Evolutionary conservation across 2,329 filamentous ascomycete genomes (phyloP).

Genomic region (Ambrosiella cleistominuta): DNA sequence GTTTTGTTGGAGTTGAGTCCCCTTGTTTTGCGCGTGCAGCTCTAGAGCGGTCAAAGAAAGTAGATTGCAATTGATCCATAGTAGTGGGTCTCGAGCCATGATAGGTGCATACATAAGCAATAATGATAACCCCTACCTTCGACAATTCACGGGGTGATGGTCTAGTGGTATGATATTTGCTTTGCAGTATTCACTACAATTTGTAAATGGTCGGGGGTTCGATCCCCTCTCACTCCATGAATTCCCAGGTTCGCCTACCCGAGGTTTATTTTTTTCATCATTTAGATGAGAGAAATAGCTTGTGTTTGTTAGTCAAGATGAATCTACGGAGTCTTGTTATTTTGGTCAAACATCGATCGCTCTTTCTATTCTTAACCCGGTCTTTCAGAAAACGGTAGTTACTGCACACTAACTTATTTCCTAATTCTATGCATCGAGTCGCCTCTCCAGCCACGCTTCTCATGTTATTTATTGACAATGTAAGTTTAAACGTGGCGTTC

Average conservation of each 20-base stretch:
- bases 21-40: background rate
- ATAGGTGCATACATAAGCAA: background rate
- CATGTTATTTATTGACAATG: too few relatives aligned
- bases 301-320: background rate
- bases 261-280: background rate
- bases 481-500: too few relatives aligned
- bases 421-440: too few relatives aligned
- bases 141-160: slow-evolving; percentile 12
- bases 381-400: too few relatives aligned
- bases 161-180: slow-evolving; percentile 14
- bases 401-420: too few relatives aligned
- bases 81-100: background rate
- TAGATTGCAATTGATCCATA: background rate
- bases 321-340: background rate
- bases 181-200: slow-evolving; percentile 13
- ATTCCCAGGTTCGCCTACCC: background rate
- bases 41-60: background rate
- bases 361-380: too few relatives aligned
- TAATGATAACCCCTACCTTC: background rate
- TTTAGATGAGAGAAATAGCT: background rate
- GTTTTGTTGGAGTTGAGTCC: slow-evolving; percentile 5
- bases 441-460: too few relatives aligned
- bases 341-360: background rate
- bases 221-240: slow-evolving; percentile 14
- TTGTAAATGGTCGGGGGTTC: slow-evolving; percentile 14